phyloP scores from a whole-genome alignment of 345 rosid species.

The Camelina neglecta region DNA sequence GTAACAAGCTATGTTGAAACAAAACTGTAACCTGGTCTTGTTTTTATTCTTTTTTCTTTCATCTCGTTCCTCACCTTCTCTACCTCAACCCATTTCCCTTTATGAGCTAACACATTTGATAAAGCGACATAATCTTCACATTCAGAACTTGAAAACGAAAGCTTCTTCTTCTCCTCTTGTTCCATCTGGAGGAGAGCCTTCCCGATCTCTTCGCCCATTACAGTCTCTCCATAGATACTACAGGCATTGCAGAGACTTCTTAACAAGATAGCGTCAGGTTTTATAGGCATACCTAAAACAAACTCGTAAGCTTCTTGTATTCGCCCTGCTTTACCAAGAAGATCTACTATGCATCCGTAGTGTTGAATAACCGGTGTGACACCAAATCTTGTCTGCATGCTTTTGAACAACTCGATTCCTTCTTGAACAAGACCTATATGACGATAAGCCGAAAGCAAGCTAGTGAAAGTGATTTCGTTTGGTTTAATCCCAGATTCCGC shows the following conservation, averaged over 20 bases:
- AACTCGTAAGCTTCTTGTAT: constrained; percentile 57
- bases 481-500: constrained; percentile 50
- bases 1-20: constrained; percentile 20
- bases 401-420: constrained; percentile 57
- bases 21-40: constrained; percentile 43
- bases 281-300: constrained; percentile 51
- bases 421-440: constrained; percentile 59
- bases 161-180: constrained; percentile 13
- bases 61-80: constrained; percentile 52
- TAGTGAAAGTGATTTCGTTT: constrained; percentile 62
- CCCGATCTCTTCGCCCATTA: constrained; percentile 53
- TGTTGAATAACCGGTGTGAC: constrained; percentile 50
- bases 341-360: constrained; percentile 60
- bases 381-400: constrained; percentile 47
- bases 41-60: constrained; percentile 38
- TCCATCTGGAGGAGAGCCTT: constrained; percentile 50
- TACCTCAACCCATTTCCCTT: constrained; percentile 60
- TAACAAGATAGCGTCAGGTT: constrained; percentile 56
- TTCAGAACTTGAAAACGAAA: not conserved
- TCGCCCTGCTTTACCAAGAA: constrained; percentile 60
- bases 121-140: constrained; percentile 61
- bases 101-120: constrained; percentile 63
- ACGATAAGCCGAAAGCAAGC: constrained; percentile 66
- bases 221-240: constrained; percentile 56
- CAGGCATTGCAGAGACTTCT: constrained; percentile 58